These are phyloP conservation scores for Xenoacremonium recifei DNA, from an alignment of 2,329 filamentous ascomycete species.

Conservation along the genomic window DNA sequence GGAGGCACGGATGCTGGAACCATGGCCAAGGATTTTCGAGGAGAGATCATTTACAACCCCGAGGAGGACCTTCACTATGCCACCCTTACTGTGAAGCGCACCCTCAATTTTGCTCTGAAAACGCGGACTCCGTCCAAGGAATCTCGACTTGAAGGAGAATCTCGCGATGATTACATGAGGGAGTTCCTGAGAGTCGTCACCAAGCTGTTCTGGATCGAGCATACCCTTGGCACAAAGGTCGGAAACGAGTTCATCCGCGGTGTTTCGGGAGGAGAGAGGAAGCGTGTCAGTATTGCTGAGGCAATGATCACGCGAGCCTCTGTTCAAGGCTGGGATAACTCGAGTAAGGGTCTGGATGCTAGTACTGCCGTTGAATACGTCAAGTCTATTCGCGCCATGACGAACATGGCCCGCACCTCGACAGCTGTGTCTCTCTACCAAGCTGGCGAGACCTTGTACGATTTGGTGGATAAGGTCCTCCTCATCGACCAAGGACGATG, in stretches of 20 bases:
- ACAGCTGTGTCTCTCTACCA: slow-evolving; percentile 72
- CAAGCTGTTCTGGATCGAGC: slow-evolving; percentile 69
- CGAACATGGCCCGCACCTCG: slow-evolving; percentile 68
- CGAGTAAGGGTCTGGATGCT: slow-evolving; percentile 68
- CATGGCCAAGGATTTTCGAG: slow-evolving; percentile 54
- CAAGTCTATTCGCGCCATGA: slow-evolving; percentile 61
- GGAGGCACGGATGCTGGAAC: slow-evolving; percentile 45
- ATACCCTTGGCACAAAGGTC: slow-evolving; percentile 67
- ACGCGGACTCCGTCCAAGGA: slow-evolving; percentile 56
- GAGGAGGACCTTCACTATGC: slow-evolving; percentile 70
- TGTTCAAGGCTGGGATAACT: slow-evolving; percentile 73
- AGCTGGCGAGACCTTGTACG: slow-evolving; percentile 63
- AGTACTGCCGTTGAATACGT: slow-evolving; percentile 73
- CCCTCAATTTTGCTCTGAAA: slow-evolving; percentile 64
- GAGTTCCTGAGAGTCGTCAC: slow-evolving; percentile 61
- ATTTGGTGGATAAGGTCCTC: slow-evolving; percentile 72
- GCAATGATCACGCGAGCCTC: slow-evolving; percentile 58
- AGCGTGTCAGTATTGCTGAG: slow-evolving; percentile 75
- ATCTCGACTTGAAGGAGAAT: slow-evolving; percentile 57
- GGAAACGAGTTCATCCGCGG: slow-evolving; percentile 66
- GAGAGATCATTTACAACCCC: slow-evolving; percentile 66
- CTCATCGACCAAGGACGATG: slow-evolving; percentile 72
- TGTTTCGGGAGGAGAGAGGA: slow-evolving; percentile 64
- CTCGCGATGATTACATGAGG: slow-evolving; percentile 51
- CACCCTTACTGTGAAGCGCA: slow-evolving; percentile 65